These are phyloP conservation scores for Neurospora sp. DNA, from an alignment of 495 filamentous ascomycete species.

Conservation along the genomic window DNA sequence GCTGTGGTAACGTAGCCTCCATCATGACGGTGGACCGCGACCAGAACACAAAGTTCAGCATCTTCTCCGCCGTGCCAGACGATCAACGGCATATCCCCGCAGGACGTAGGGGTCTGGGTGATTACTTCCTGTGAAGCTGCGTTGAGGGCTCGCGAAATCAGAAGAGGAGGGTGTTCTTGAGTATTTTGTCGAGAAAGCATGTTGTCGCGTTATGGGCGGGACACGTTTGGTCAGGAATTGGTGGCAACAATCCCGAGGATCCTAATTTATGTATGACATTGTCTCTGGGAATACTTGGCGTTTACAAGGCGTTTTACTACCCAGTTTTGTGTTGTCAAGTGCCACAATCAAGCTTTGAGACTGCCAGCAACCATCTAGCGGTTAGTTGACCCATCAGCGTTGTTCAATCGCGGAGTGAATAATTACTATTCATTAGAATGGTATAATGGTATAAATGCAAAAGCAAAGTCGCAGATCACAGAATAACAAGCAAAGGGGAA, in stretches of 20 bases:
- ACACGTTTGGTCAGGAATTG: not conserved
- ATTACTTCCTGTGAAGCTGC: conserved; percentile 78
- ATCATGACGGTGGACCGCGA: conserved; percentile 90
- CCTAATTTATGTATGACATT: not conserved
- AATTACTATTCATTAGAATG: not conserved
- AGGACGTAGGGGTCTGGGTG: conserved; percentile 68
- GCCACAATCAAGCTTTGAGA: not conserved
- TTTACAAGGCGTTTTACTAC: not conserved
- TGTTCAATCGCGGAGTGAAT: not conserved
- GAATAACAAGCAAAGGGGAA: no score
- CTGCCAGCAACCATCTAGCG: not conserved
- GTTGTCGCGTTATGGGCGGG: not conserved
- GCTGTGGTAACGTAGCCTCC: conserved; percentile 92
- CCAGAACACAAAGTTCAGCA: conserved; percentile 78
- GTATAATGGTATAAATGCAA: not conserved
- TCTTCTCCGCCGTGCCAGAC: conserved; percentile 91
- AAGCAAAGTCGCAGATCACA: not conserved
- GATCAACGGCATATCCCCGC: conserved; percentile 79
- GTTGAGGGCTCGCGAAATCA: not conserved
- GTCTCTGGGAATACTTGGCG: not conserved
- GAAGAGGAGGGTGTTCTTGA: not conserved
- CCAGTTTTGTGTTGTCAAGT: not conserved
- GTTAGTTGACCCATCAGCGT: not conserved
- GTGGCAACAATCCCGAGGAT: not conserved
- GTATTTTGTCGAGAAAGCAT: not conserved